phyloP scores from a whole-genome alignment of 768 basidiomycete species.

The Suillus luteus region DNA sequence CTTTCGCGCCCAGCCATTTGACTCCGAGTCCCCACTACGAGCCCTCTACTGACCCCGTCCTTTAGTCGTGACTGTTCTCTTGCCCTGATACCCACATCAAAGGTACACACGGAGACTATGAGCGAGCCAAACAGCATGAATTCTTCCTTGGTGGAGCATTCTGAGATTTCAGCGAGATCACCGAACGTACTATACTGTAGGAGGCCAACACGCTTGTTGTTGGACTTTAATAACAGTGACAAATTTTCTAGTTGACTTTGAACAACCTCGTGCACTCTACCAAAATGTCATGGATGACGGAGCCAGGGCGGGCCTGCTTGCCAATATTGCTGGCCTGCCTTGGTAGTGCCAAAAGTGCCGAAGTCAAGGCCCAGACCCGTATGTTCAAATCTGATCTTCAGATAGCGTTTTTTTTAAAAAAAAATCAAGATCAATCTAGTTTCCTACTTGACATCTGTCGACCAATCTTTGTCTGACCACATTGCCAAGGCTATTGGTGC shows the following conservation, averaged over 20 bases:
- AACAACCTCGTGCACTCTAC: conserved; percentile 77
- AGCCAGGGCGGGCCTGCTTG: conserved; percentile 60
- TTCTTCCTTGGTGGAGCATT: conserved; percentile 71
- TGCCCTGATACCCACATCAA: conserved; percentile 84
- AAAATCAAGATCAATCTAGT: conserved; percentile 41
- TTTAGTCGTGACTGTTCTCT: conserved; percentile 93
- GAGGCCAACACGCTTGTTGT: conserved; percentile 30
- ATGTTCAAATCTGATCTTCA: conserved; percentile 32
- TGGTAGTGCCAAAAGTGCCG: conserved; percentile 56
- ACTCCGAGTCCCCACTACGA: conserved; percentile 91
- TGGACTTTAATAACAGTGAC: conserved; percentile 1
- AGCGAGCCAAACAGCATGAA: conserved; percentile 59
- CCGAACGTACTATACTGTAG: conserved; percentile 81
- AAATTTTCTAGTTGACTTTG: conserved; percentile 66
- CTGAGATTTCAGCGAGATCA: conserved; percentile 71
- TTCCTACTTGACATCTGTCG: conserved; percentile 77
- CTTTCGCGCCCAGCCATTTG: conserved; percentile 87
- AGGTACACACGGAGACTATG: conserved; percentile 40
- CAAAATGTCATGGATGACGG: conserved; percentile 64
- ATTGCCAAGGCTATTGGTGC: conserved; percentile 76
- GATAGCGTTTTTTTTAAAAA: neutral
- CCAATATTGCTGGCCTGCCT: conserved; percentile 70
- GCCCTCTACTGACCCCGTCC: conserved; percentile 87
- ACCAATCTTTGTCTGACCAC: conserved; percentile 72
- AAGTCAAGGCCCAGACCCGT: conserved; percentile 68